Evolutionary conservation across 768 basidiomycete species (phyloP).

Genomic region (Tephrocybe rancida): DNA sequence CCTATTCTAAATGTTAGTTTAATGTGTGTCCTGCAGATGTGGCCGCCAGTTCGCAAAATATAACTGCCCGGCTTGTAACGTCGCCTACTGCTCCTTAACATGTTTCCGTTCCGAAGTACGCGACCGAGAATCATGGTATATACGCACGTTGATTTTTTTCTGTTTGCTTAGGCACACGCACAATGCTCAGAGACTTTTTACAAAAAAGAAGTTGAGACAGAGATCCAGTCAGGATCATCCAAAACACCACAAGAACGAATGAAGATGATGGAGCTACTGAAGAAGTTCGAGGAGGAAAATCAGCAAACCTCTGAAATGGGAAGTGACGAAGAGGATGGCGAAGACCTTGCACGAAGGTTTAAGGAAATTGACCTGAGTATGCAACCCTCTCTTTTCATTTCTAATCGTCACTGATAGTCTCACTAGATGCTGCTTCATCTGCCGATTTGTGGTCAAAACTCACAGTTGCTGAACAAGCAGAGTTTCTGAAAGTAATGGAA

Average conservation of each 20-base stretch:
- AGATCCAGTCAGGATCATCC: conserved; percentile 58
- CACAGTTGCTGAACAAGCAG: conserved; percentile 57
- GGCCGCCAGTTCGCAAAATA: conserved; percentile 76
- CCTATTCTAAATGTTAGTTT: background rate
- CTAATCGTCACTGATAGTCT: background rate
- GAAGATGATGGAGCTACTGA: conserved; percentile 71
- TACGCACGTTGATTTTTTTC: conserved; percentile 2
- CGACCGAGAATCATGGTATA: conserved; percentile 8
- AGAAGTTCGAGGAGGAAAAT: conserved; percentile 69
- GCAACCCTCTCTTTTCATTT: conserved; percentile 15
- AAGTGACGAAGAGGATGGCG: conserved; percentile 35
- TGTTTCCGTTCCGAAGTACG: conserved; percentile 79
- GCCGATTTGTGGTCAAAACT: conserved; percentile 65
- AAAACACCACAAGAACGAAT: conserved; percentile 58
- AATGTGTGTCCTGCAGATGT: conserved; percentile 49
- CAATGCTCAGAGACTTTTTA: conserved; percentile 86
- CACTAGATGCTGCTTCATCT: conserved; percentile 54
- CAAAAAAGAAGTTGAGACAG: conserved; percentile 67
- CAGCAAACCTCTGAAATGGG: conserved; percentile 35
- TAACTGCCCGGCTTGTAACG: conserved; percentile 81
- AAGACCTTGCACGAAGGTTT: conserved; percentile 53
- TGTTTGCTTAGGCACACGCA: conserved; percentile 52
- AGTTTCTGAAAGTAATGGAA: conserved; percentile 58
- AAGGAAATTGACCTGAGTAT: conserved; percentile 63
- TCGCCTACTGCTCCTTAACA: conserved; percentile 75